A percentile compares a stretch with the other conserved stretches of the same genome.
phyloP scores from a whole-genome alignment of 352 stramenopile species.

The Nothophytophthora sp. region DNA sequence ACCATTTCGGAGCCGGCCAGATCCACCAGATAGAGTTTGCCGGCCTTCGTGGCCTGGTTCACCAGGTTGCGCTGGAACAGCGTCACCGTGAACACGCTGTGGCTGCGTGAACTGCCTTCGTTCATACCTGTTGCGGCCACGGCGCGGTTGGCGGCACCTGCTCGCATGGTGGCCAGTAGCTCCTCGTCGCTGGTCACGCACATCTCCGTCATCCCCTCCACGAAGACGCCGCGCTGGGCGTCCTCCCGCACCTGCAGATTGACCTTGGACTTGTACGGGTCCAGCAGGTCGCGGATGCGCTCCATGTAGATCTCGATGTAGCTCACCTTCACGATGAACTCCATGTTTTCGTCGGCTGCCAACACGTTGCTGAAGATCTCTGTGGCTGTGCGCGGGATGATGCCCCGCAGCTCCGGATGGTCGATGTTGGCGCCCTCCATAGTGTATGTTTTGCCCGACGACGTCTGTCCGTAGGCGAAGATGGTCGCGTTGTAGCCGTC shows the following conservation, averaged over 20 bases:
- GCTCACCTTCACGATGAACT: slow-evolving; percentile 93
- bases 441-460: slow-evolving; percentile 56
- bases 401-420: slow-evolving; percentile 80
- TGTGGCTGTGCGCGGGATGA: slow-evolving; percentile 88
- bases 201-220: slow-evolving; percentile 93
- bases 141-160: slow-evolving; percentile 80
- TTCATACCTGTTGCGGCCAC: slow-evolving; percentile 95
- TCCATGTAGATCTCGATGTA: slow-evolving; percentile 98
- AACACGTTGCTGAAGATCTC: slow-evolving; percentile 90
- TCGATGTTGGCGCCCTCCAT: slow-evolving; percentile 72
- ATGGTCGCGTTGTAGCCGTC: slow-evolving; percentile 94
- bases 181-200: slow-evolving; percentile 93
- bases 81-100: slow-evolving; percentile 94
- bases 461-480: slow-evolving; percentile 94
- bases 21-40: slow-evolving; percentile 94
- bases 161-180: slow-evolving; percentile 82
- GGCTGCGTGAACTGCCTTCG: slow-evolving; percentile 88
- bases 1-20: slow-evolving; percentile 95
- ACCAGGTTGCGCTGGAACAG: slow-evolving; percentile 86
- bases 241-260: slow-evolving; percentile 93
- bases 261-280: slow-evolving; percentile 90
- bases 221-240: slow-evolving; percentile 89
- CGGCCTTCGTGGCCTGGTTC: slow-evolving; percentile 86
- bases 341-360: slow-evolving; percentile 89
- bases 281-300: slow-evolving; percentile 92